phyloP scores from a whole-genome alignment of 148 eudicot genomes.

The Fagopyrum tataricum region DNA sequence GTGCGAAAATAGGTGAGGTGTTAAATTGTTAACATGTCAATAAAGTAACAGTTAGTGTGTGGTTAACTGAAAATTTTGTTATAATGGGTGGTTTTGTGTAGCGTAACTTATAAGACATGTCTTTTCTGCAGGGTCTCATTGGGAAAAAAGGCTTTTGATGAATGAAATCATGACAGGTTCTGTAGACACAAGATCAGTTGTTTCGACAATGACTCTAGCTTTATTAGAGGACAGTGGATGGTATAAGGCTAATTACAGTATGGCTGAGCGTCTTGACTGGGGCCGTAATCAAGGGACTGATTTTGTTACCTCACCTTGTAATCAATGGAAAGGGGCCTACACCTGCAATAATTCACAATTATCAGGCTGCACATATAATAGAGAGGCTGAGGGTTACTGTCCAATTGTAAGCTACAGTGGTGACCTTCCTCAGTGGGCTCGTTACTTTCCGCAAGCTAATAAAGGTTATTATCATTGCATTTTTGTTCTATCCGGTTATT shows the following conservation, averaged over 20 bases:
- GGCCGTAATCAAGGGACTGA: constrained; percentile 93
- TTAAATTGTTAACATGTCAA: neutral
- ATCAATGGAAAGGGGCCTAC: constrained; percentile 93
- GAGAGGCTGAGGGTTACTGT: constrained; percentile 98
- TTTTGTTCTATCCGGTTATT: neutral
- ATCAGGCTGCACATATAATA: constrained; percentile 94
- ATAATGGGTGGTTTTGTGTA: neutral
- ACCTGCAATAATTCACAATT: constrained; percentile 87
- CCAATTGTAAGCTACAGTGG: constrained; percentile 73
- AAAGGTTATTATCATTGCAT: constrained; percentile 46
- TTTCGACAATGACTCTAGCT: constrained; percentile 91
- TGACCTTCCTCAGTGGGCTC: constrained; percentile 94
- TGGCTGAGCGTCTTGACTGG: constrained; percentile 97
- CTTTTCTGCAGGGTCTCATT: constrained; percentile 75
- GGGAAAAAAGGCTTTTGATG: constrained; percentile 99
- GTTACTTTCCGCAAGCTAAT: constrained; percentile 88
- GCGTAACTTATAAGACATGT: neutral
- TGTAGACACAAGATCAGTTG: constrained; percentile 92
- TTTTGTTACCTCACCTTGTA: constrained; percentile 78
- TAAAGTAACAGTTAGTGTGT: neutral
- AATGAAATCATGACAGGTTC: constrained; percentile 99
- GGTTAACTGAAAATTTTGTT: neutral
- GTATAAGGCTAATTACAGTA: constrained; percentile 93
- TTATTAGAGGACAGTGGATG: constrained; percentile 96
- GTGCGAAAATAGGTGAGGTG: neutral